Conservation (phyloP, 2,329 filamentous ascomycete genomes). For the Alternaria dauci region DNA sequence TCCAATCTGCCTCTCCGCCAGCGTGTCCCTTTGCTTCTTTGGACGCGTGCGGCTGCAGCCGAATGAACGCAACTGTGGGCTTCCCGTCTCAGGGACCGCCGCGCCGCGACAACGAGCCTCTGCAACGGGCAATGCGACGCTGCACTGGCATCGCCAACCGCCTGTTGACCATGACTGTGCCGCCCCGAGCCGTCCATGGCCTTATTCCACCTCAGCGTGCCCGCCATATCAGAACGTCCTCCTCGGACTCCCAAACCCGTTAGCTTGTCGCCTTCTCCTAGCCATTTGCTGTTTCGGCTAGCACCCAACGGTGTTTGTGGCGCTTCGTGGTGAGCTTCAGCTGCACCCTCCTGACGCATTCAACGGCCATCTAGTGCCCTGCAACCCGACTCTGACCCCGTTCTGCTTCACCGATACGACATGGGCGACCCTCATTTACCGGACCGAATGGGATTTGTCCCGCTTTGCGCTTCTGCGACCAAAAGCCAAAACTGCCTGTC, state of each 20-base stretch:
- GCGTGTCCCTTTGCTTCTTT: slow-evolving; percentile 9
- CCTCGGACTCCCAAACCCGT: slow-evolving; percentile 1
- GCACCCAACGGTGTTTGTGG: slow-evolving; percentile 18
- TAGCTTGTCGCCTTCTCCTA: slow-evolving; percentile 1
- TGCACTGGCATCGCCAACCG: neutral
- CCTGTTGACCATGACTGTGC: slow-evolving; percentile 5
- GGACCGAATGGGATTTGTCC: slow-evolving; percentile 13
- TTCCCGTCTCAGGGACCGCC: slow-evolving; percentile 11
- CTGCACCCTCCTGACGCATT: slow-evolving; percentile 17
- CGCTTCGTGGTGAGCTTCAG: slow-evolving; percentile 6
- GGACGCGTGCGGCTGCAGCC: slow-evolving; percentile 12
- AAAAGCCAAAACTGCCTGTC: neutral
- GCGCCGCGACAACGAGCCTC: slow-evolving; percentile 7
- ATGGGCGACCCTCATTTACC: slow-evolving; percentile 12
- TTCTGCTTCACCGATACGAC: slow-evolving; percentile 14
- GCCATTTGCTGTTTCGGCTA: slow-evolving; percentile 14
- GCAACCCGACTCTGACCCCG: slow-evolving; percentile 10
- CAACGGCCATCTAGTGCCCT: slow-evolving; percentile 16
- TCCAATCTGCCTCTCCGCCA: neutral
- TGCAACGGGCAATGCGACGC: neutral
- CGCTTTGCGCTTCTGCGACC: slow-evolving; percentile 4
- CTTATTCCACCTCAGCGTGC: neutral
- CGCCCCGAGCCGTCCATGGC: neutral
- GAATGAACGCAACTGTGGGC: slow-evolving; percentile 15
- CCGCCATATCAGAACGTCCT: slow-evolving; percentile 1